Conservation (phyloP, 2,329 filamentous ascomycete species). For the Penicillium polonicum region DNA sequence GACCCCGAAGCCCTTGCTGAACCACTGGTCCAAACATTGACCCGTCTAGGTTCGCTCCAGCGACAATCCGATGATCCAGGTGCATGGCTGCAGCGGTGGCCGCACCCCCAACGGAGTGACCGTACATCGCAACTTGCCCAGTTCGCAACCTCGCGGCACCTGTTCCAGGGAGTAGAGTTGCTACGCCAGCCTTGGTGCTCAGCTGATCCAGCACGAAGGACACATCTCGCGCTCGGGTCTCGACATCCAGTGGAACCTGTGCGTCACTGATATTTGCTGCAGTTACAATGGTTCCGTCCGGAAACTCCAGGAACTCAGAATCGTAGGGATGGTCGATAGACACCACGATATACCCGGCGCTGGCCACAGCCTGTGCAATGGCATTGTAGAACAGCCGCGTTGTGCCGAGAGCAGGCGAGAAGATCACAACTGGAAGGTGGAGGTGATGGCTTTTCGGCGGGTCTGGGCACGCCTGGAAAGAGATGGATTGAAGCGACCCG, state of each 20-base stretch:
- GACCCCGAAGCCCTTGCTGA: constrained; percentile 4
- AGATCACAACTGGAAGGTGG: constrained; percentile 32
- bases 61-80: constrained; percentile 18
- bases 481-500: constrained; percentile 27
- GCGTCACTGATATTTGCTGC: constrained; percentile 8
- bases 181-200: constrained; percentile 3
- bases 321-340: constrained; percentile 41
- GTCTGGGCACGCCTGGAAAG: constrained; percentile 21
- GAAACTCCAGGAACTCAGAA: constrained; percentile 34
- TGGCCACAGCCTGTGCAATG: constrained; percentile 34
- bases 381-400: constrained; percentile 33
- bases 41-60: constrained; percentile 23
- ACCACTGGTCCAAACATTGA: constrained; percentile 17
- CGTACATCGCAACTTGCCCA: constrained; percentile 14
- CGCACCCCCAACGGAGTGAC: constrained; percentile 27
- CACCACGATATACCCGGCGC: constrained; percentile 36
- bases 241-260: constrained; percentile 4
- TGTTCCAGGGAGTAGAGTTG: constrained; percentile 5
- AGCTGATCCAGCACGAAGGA: constrained; percentile 20
- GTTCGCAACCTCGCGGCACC: not conserved
- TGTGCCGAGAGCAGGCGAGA: constrained; percentile 32
- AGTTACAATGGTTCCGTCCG: constrained; percentile 23
- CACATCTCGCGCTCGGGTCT: constrained; percentile 15
- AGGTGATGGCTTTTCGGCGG: not conserved
- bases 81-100: constrained; percentile 19